Evolutionary conservation across 805 yeast genomes (phyloP), one percentile per base, ranked within the genome.

Genomic region (Scheffersomyces lignosus): DNA sequence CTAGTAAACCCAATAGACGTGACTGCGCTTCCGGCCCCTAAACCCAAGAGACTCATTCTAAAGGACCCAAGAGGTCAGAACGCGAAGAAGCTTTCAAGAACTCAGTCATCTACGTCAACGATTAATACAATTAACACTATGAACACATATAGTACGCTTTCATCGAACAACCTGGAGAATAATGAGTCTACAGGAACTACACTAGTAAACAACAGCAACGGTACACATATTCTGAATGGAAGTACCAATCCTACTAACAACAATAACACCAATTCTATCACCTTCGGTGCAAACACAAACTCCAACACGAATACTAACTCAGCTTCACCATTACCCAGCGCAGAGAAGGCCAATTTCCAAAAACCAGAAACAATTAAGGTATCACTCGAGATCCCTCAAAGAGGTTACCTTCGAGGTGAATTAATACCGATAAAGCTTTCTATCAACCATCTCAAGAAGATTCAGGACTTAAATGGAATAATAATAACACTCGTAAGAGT

Each of bases 341-440:
- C 10, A 20, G 24, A 20, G 7, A 20, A 20, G 10, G 7, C 24
- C 10, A 7, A 7, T 20, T 7, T 20, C 7, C n/a, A n/a, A n/a
- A 46, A 41, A 34, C 57, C 60, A 1, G 61, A 54, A 23, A 46
- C 58, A n/a, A 69, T 70, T 27, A 61, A 61, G 29, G 70, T 68
- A 4, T 41, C 62, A 13, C 45, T 69, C 33, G 64, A 57, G 14
- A 56, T 67, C 5, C 62, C 87, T 1, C 73, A 75, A 28, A 66
- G 82, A 27, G 97, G 96, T 0, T 88, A 73, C 51, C 62, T 86
- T 1, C 71, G 89, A 22, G 96, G 96, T 16, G 96, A 89, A 52
- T 54, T 73, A 2, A 77, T 90, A 0, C 93, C 95, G 1, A 74
- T 90, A 9, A 81, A 78, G 48, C 64, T 90, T 20, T 60, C 70